Base-by-base conservation (phyloP, 2,329 filamentous ascomycete genomes). In the Tolypocladium tropicale region DNA sequence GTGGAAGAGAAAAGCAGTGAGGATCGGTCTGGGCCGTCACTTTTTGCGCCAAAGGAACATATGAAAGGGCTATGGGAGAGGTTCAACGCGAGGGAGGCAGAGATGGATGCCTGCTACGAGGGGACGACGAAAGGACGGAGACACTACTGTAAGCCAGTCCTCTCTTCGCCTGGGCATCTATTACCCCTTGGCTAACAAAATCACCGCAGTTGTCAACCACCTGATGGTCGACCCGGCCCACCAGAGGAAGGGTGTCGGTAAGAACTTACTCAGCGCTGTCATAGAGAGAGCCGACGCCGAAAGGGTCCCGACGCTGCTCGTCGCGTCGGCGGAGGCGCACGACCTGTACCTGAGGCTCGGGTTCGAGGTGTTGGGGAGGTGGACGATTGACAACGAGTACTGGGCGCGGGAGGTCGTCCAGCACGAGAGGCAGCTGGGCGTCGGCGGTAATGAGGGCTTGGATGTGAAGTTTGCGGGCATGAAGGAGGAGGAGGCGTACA, bases 221-320 rank as follows among this genome's bases (percentile, higher is more conserved):
- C 56, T 63, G 21, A 65, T 64, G 62, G 55, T 65, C 9, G 56
- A 61, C 18, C 62, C 65, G 2, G 16, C 43, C 16, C 52, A 63
- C 28, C 63, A 67, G 50, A 56, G 61, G 11, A 57, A 53, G 6
- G 62, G 61, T 21, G 55, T 63, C 1, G 59, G 63, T 12, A 32
- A 37, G 6, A 54, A 54, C 25, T 49, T 65, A 12, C 57, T 65
- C 3, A 30, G 32, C 7, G 50, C 41, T 6, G 59, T 57, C 6
- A n/a, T 60, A 3, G 48, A 34, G 5, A 32, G 51, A 3, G 58
- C 59, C 21, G 60, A 65, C 12, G 21, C 21, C 1, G 39, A 58
- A 18, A 49, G 34, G 1, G n/a, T 62, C 6, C 58, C 57, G 10
- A 39, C 55, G 39, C 58, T 57, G n/a, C 55, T 65, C n/a, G 56